Evolutionary conservation across 192 early-diverging fungal species (phyloP).

Genomic region (Coemansia sp.): DNA sequence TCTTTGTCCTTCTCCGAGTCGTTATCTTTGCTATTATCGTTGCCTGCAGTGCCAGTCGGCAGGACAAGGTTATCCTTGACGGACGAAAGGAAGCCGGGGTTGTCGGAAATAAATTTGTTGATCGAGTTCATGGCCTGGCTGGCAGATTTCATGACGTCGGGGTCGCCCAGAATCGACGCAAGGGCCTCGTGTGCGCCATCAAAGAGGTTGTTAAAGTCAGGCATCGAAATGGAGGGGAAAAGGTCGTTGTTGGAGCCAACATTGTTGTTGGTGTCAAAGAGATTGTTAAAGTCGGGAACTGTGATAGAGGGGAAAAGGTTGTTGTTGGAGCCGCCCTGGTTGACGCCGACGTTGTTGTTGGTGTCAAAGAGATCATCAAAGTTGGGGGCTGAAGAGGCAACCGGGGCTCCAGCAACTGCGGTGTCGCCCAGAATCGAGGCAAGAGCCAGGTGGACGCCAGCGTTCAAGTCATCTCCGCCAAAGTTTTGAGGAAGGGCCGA

Average conservation of each 20-base stretch:
- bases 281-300: too few relatives aligned
- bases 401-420: background rate
- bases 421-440: background rate
- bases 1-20: constrained; percentile 3
- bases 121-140: background rate
- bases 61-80: background rate
- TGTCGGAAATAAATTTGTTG: background rate
- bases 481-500: constrained; percentile 11
- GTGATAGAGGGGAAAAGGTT: too few relatives aligned
- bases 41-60: background rate
- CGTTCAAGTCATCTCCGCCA: background rate
- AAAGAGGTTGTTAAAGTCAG: background rate
- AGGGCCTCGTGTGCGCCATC: background rate
- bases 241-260: too few relatives aligned
- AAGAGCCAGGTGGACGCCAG: too few relatives aligned
- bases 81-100: constrained; percentile 3
- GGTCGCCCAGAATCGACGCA: background rate
- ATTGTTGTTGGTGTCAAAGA: too few relatives aligned
- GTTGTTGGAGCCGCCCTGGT: too few relatives aligned
- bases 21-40: background rate
- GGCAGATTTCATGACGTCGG: background rate
- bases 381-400: too few relatives aligned
- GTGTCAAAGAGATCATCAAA: too few relatives aligned
- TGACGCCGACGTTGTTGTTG: too few relatives aligned
- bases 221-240: background rate